Evolutionary conservation across 495 filamentous ascomycete genomes (phyloP).

Genomic region (Tuber melanosporum): DNA sequence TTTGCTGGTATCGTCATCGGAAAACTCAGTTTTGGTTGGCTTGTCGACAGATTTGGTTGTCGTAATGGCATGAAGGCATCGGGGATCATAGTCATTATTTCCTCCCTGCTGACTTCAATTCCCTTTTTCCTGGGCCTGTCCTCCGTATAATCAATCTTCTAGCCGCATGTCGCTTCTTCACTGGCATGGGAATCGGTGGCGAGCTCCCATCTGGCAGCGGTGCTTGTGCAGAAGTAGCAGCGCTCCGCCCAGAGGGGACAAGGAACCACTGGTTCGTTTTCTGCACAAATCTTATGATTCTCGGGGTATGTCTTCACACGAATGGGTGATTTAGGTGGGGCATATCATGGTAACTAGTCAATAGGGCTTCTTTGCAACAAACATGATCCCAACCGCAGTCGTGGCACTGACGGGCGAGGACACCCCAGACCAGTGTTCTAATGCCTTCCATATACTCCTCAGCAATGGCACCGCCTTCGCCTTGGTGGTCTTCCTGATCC

Average conservation of each 20-base stretch:
- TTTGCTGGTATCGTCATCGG: slow-evolving; percentile 87
- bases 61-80: slow-evolving; percentile 74
- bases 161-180: slow-evolving; percentile 39
- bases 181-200: slow-evolving; percentile 58
- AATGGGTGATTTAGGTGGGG: not conserved
- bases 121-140: not conserved
- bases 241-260: slow-evolving; percentile 70
- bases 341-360: not conserved
- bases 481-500: slow-evolving; percentile 63
- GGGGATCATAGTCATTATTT: slow-evolving; percentile 74
- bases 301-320: slow-evolving; percentile 9
- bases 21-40: slow-evolving; percentile 73
- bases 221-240: slow-evolving; percentile 72
- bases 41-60: slow-evolving; percentile 75
- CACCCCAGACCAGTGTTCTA: slow-evolving; percentile 68
- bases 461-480: slow-evolving; percentile 78
- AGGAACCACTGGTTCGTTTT: slow-evolving; percentile 87
- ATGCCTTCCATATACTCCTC: slow-evolving; percentile 50
- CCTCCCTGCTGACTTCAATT: slow-evolving; percentile 43
- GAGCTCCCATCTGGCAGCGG: slow-evolving; percentile 90
- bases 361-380: slow-evolving; percentile 44
- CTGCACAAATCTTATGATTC: slow-evolving; percentile 83
- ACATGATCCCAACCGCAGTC: slow-evolving; percentile 48
- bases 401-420: slow-evolving; percentile 62
- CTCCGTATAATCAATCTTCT: not conserved